Evolutionary conservation across 441 rosid species (phyloP).

Genomic region (Euphorbia celastroides): DNA sequence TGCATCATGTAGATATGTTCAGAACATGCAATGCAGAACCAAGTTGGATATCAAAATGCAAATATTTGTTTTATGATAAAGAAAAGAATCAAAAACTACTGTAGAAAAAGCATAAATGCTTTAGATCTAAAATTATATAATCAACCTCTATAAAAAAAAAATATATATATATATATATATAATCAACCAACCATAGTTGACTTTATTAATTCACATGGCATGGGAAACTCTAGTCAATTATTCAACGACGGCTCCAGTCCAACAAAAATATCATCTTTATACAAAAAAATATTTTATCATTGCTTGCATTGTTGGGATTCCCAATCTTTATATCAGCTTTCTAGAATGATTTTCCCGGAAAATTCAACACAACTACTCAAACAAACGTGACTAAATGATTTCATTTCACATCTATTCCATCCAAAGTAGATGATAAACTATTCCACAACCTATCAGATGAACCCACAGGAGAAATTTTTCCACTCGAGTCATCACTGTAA

Average conservation of each 20-base stretch:
- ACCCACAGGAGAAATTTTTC: background rate
- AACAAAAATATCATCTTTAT: too few relatives aligned
- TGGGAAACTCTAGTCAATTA: background rate
- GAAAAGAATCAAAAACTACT: too few relatives aligned
- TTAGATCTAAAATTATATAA: too few relatives aligned
- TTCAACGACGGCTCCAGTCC: background rate
- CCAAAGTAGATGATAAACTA: background rate
- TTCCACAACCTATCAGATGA: background rate
- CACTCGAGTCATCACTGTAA: background rate
- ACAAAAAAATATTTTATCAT: too few relatives aligned
- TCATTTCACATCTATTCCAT: too few relatives aligned
- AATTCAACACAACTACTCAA: too few relatives aligned
- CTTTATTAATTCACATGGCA: background rate
- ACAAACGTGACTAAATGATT: too few relatives aligned
- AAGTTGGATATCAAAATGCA: too few relatives aligned
- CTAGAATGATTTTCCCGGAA: background rate
- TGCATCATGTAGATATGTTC: background rate
- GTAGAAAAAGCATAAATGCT: too few relatives aligned
- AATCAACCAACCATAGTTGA: background rate
- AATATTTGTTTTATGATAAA: too few relatives aligned
- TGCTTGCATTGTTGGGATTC: background rate
- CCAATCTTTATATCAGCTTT: background rate
- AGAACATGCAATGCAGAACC: conserved; percentile 9
- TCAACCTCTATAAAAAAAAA: too few relatives aligned
- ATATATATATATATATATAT: too few relatives aligned